Evolutionary conservation across 768 basidiomycete species (phyloP), one percentile per base, ranked within the genome.

Genomic region (Boletus fagicola): DNA sequence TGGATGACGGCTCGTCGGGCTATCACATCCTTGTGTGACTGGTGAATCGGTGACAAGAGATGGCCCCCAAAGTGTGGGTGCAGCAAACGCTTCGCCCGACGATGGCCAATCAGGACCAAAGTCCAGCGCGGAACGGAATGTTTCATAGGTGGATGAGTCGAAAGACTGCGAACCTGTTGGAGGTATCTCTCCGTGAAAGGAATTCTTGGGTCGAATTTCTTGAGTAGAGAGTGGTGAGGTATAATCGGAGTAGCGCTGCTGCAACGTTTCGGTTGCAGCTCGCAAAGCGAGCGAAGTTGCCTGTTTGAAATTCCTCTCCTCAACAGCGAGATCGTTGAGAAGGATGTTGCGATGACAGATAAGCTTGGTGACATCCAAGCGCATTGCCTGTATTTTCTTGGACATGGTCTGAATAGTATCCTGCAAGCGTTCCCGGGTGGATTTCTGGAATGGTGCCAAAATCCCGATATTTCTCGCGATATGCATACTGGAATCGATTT

Each of bases 371-470:
- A 90, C 74, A n/a, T 90, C 84, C 51, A 96, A 75, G 47, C 92
- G 84, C 48, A 85, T 74, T 59, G 80, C 77, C 64, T 81, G 82
- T 49, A 98, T 74, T 40, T 82, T 80, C 66, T 82, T 86, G 9
- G 88, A 83, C 13, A 88, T 75, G 18, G 73, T 75, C 62, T 85
- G 84, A 18, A 94, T 75, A 3, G 85, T 78, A 24, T 74, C 63
- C 24, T 82, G 74, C 28, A 99, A 79, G 45, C 86, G 82, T 59
- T 92, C 90, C 47, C 94, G 84, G 4, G 94, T 94, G 10, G 86
- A 77, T 48, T 83, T 84, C 66, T 88, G 91, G 71, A 98, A 95
- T 4, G 97, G 95, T 16, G 92, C 88, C 39, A 98, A 78, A 43
- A 89, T 83, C 2, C 87, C 87, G 22, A 98, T 79, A 65, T 95